These are phyloP conservation scores for Lactarius deliciosus DNA, from an alignment of 768 basidiomycete genomes.

Conservation along the genomic window DNA sequence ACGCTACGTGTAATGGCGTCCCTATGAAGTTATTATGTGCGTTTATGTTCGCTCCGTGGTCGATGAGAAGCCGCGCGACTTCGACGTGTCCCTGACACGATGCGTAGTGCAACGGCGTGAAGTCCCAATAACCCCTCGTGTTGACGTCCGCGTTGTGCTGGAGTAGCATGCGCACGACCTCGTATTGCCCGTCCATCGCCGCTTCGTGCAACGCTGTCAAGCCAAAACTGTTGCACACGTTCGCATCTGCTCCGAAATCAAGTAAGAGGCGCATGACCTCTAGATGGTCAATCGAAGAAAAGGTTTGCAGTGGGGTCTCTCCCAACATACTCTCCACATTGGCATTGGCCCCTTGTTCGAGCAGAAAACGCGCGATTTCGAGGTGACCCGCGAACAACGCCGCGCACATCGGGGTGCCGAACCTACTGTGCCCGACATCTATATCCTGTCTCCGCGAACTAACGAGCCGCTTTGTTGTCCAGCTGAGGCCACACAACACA, in stretches of 20 bases:
- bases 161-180: not conserved
- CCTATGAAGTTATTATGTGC: too few relatives aligned
- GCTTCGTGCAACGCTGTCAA: not conserved
- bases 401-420: not conserved
- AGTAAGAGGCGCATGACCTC: not conserved
- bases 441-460: not conserved
- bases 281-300: too few relatives aligned
- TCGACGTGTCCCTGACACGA: too few relatives aligned
- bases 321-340: not conserved
- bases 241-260: not conserved
- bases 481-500: not conserved
- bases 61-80: too few relatives aligned
- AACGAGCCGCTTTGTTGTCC: not conserved
- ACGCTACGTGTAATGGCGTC: too few relatives aligned
- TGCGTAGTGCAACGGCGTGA: too few relatives aligned
- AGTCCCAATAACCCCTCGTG: too few relatives aligned
- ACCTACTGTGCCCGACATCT: not conserved
- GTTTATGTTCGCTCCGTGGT: too few relatives aligned
- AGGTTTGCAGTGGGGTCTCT: not conserved
- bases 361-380: not conserved
- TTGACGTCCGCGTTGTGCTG: too few relatives aligned
- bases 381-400: not conserved
- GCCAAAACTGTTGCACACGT: too few relatives aligned
- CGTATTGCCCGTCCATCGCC: not conserved
- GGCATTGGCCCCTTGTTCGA: not conserved